A percentile compares a stretch with the other conserved stretches of the same genome.
phyloP scores from a whole-genome alignment of 495 filamentous ascomycete species.

The Aspergillus sclerotioniger region DNA sequence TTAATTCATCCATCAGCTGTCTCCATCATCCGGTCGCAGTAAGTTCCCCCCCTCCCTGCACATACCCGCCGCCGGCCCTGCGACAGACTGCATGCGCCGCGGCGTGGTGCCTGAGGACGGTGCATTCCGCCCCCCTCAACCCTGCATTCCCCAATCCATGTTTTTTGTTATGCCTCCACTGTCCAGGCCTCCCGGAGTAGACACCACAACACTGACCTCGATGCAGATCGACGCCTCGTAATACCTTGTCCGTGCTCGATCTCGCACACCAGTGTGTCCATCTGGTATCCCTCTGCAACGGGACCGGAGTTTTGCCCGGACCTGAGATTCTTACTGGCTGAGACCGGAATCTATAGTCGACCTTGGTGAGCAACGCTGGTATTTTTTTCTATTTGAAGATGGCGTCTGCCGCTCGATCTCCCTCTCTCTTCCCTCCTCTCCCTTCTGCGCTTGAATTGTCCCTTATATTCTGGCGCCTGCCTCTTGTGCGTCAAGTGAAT shows the following conservation, averaged over 20 bases:
- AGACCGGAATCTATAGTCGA: slow-evolving; percentile 17
- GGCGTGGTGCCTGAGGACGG: neutral
- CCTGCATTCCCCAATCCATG: slow-evolving; percentile 21
- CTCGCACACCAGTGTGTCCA: slow-evolving; percentile 8
- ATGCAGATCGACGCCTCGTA: slow-evolving; percentile 20
- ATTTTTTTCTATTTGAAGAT: slow-evolving; percentile 12
- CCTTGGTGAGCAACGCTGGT: slow-evolving; percentile 15
- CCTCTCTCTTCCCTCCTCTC: slow-evolving; percentile 1
- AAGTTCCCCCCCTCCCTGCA: slow-evolving; percentile 7
- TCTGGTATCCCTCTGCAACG: slow-evolving; percentile 15
- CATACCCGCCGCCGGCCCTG: slow-evolving; percentile 5
- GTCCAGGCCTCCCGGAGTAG: neutral
- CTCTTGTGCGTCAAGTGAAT: neutral
- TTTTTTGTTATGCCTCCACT: slow-evolving; percentile 19
- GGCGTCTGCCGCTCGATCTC: slow-evolving; percentile 1
- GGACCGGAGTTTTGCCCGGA: slow-evolving; percentile 13
- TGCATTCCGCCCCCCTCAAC: slow-evolving; percentile 22
- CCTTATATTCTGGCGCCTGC: neutral
- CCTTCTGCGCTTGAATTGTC: neutral
- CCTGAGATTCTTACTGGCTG: slow-evolving; percentile 17
- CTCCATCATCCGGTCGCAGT: slow-evolving; percentile 6
- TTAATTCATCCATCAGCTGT: slow-evolving; percentile 5
- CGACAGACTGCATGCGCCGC: neutral
- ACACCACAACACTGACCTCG: slow-evolving; percentile 6
- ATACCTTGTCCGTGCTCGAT: slow-evolving; percentile 13